A percentile compares a stretch with the other conserved stretches of the same genome.
Conservation (phyloP, 1,284 basidiomycete genomes). For the Apiotrichum veenhuisii region DNA sequence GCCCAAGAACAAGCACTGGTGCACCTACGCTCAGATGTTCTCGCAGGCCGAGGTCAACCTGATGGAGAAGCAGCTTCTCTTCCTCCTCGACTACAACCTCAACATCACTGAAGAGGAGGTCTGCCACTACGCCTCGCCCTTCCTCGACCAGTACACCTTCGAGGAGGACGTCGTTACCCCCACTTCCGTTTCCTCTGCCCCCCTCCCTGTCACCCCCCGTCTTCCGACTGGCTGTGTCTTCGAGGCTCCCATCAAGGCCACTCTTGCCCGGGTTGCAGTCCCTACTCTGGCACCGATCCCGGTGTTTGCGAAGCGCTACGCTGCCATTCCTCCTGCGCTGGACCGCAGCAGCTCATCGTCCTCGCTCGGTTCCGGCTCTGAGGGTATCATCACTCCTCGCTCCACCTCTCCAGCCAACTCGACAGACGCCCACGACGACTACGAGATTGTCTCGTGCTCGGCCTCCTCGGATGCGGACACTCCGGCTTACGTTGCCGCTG, state of each 20-base stretch:
- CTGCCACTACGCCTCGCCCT: constrained; percentile 78
- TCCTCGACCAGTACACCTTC: constrained; percentile 50
- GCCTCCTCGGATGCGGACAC: background rate
- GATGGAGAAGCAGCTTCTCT: constrained; percentile 94
- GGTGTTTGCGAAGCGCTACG: background rate
- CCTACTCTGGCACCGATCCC: background rate
- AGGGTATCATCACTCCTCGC: constrained; percentile 35
- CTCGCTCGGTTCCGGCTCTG: constrained; percentile 41
- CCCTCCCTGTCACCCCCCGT: constrained; percentile 35
- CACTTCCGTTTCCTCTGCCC: constrained; percentile 27
- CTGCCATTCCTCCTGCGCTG: constrained; percentile 35
- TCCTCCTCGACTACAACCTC: constrained; percentile 68
- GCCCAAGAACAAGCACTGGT: constrained; percentile 94
- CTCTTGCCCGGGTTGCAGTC: background rate
- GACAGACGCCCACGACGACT: background rate
- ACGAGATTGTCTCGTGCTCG: background rate
- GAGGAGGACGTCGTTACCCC: constrained; percentile 25
- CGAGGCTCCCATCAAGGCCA: constrained; percentile 12
- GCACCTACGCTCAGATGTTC: constrained; percentile 65
- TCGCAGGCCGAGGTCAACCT: constrained; percentile 67
- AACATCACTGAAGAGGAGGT: constrained; percentile 53
- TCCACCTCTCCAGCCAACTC: constrained; percentile 3
- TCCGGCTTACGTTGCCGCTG: constrained; percentile 1
- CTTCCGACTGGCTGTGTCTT: constrained; percentile 16
- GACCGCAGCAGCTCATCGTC: constrained; percentile 49